Percentiles rank a stretch among this genome's conserved stretches.
phyloP scores from a whole-genome alignment of 2,329 filamentous ascomycete genomes.

The Xylariaceae sp. region DNA sequence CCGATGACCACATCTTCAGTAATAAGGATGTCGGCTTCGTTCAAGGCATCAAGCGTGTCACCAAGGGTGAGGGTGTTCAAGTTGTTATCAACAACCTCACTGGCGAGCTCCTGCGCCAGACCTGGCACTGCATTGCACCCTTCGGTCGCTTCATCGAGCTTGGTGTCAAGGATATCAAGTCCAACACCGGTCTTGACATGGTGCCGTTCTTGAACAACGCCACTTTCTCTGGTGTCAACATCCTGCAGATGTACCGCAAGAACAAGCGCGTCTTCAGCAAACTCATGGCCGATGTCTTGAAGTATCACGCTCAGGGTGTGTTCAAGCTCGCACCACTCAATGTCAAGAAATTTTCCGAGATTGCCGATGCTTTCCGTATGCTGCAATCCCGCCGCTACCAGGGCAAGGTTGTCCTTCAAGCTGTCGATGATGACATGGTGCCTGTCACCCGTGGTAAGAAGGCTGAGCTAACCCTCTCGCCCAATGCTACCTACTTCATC shows the following conservation, averaged over 20 bases:
- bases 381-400: slow-evolving; percentile 23
- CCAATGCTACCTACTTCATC: slow-evolving; percentile 31
- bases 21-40: slow-evolving; percentile 27
- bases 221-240: slow-evolving; percentile 25
- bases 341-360: slow-evolving; percentile 26
- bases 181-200: slow-evolving; percentile 28
- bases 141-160: slow-evolving; percentile 28
- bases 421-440: slow-evolving; percentile 23
- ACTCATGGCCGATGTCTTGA: slow-evolving; percentile 24
- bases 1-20: slow-evolving; percentile 26
- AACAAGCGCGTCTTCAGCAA: slow-evolving; percentile 23
- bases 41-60: slow-evolving; percentile 27
- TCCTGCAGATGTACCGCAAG: slow-evolving; percentile 28
- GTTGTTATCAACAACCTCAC: slow-evolving; percentile 25
- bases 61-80: slow-evolving; percentile 23
- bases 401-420: slow-evolving; percentile 26
- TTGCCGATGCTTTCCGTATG: slow-evolving; percentile 26
- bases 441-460: slow-evolving; percentile 23
- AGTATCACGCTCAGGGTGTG: slow-evolving; percentile 21
- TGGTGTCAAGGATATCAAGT: slow-evolving; percentile 27
- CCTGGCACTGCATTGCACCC: slow-evolving; percentile 28
- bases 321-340: slow-evolving; percentile 26
- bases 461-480: slow-evolving; percentile 21
- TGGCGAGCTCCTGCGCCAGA: slow-evolving; percentile 24
- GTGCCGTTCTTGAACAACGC: slow-evolving; percentile 28